phyloP scores from a whole-genome alignment of 1,139 yeast species.

The Taphrina confusa region DNA sequence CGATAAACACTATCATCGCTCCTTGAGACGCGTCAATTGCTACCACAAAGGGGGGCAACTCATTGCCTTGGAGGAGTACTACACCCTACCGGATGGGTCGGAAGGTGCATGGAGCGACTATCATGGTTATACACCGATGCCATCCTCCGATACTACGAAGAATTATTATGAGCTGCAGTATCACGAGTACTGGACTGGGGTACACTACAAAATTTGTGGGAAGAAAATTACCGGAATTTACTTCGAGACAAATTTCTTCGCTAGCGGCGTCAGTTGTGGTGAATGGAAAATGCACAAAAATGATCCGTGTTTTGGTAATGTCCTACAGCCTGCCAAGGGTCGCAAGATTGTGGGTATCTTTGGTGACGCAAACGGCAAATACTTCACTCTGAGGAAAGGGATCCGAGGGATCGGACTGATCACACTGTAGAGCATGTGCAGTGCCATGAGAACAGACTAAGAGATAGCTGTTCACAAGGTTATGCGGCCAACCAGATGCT shows the following conservation, averaged over 20 bases:
- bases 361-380: background rate
- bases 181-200: background rate
- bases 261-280: background rate
- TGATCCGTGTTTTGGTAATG: background rate
- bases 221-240: background rate
- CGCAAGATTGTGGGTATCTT: background rate
- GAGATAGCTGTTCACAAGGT: too few species aligned
- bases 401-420: background rate
- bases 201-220: background rate
- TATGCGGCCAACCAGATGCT: too few species aligned
- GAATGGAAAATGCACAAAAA: background rate
- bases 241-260: background rate
- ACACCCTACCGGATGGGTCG: background rate
- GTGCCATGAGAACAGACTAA: too few species aligned
- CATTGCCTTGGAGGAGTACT: background rate
- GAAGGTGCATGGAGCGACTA: background rate
- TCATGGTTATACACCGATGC: background rate
- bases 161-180: background rate
- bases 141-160: too few species aligned
- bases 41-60: background rate
- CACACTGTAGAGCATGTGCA: too few species aligned
- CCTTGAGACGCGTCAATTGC: background rate
- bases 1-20: background rate
- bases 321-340: background rate
- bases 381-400: background rate